Evolutionary conservation across 441 rosid species (phyloP), one percentile per base, ranked within the genome.

Genomic region (Mallotus japonicus): DNA sequence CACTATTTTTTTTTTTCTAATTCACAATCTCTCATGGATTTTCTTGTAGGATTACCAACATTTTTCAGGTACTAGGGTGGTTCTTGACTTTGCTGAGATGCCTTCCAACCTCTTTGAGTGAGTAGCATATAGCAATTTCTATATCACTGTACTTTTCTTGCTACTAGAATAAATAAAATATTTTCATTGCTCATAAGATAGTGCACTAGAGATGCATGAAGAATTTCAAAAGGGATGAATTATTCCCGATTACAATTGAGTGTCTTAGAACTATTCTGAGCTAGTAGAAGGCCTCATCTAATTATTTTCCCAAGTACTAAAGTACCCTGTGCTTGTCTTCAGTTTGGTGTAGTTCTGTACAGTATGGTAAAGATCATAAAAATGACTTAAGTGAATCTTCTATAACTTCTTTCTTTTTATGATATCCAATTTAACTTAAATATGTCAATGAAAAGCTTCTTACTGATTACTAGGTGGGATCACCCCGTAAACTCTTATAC

Each of bases 21-120:
- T 61, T 58, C 12, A 34, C 28, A 6, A 14, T 8, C 37, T 74
- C 54, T 77, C 57, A 62, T 74, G 58, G 60, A 37, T 66, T 24
- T 82, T 75, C 70, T 80, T 82, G 83, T 76, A 95, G 99, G 97
- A 93, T 67, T 93, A 85, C 82, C 99, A 95, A 80, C 98, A 95
- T 83, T 93, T 95, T 77, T 90, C 98, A 5, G 97, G 99, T 79
- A 91, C 99, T 47, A 83, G 99, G 75, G 97, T 90, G 67, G 98
- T 79, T 77, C 92, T 95, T 62, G 99, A 95, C 86, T 85, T 95
- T 12, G 99, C 99, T 16, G 99, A 95, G 85, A 85, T 86, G 49
- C 99, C 99, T 77, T 95, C 99, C 40, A 93, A 95, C 78, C 90
- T 93, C 19, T 90, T 95, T 70, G 99, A 95, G 99, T 95, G 83